Percentiles rank a stretch among this genome's conserved stretches.
Conservation (phyloP, 106 monocot genomes). For the Vanilla planifolia region DNA sequence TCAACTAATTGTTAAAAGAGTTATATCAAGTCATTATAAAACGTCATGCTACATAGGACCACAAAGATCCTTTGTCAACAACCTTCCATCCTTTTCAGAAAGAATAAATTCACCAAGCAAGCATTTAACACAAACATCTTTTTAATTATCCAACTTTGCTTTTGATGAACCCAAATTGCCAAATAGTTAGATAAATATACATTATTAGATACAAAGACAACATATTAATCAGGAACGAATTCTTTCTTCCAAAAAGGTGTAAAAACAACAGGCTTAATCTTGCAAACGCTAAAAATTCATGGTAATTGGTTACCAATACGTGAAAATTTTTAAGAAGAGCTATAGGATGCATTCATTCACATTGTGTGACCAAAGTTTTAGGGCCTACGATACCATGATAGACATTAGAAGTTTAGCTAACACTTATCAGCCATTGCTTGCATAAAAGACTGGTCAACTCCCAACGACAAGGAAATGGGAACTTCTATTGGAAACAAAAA, state of each 20-base stretch:
- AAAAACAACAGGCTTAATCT: too few relatives aligned
- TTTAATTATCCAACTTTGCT: not conserved
- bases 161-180: not conserved
- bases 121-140: too few relatives aligned
- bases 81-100: not conserved
- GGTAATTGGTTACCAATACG: too few relatives aligned
- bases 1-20: not conserved
- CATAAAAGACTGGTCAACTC: not conserved
- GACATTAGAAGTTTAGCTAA: not conserved
- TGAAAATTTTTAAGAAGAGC: too few relatives aligned
- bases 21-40: not conserved
- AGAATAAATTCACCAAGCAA: not conserved
- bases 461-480: not conserved
- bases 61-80: conserved; percentile 3
- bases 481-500: not conserved
- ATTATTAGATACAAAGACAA: not conserved
- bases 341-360: not conserved
- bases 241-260: not conserved
- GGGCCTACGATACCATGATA: not conserved
- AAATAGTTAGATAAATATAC: not conserved
- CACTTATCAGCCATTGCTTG: not conserved
- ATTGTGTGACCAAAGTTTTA: not conserved
- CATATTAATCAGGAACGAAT: not conserved
- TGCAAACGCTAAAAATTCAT: too few relatives aligned
- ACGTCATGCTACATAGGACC: conserved; percentile 2